A percentile compares a stretch with the other conserved stretches of the same genome.
phyloP scores from a whole-genome alignment of 768 basidiomycete genomes.

The Termitomyces heimii region DNA sequence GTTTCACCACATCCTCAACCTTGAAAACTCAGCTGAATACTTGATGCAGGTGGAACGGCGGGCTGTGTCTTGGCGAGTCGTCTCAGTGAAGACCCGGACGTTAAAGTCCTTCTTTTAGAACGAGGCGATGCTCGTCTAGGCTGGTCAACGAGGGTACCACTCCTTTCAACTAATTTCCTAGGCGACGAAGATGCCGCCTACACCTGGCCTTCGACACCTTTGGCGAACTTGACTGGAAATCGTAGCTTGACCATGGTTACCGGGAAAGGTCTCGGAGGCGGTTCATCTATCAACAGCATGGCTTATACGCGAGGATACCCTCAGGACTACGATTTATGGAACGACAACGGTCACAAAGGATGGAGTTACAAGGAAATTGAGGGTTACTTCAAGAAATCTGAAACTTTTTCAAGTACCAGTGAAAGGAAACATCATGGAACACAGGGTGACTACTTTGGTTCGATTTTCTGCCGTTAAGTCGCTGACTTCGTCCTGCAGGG shows the following conservation, averaged over 20 bases:
- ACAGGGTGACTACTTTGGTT: not conserved
- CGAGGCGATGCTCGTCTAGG: conserved; percentile 22
- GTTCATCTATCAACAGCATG: conserved; percentile 22
- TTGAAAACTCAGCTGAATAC: not conserved
- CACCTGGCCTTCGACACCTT: conserved; percentile 12
- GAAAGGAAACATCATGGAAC: not conserved
- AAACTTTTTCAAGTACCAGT: conserved; percentile 5
- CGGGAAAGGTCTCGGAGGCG: conserved; percentile 24
- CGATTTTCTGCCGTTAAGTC: not conserved
- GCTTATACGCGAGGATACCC: conserved; percentile 21
- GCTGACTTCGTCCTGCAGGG: not conserved
- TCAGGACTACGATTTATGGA: conserved; percentile 25
- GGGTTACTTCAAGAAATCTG: conserved; percentile 20
- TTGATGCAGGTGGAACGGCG: conserved; percentile 27
- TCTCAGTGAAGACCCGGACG: conserved; percentile 24
- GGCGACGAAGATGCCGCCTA: conserved; percentile 13
- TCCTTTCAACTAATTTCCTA: conserved; percentile 23
- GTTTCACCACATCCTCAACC: not conserved
- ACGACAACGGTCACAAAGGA: conserved; percentile 14
- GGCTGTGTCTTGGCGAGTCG: conserved; percentile 33
- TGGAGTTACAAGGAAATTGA: conserved; percentile 24
- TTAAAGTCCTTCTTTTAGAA: conserved; percentile 29
- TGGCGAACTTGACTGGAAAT: conserved; percentile 5
- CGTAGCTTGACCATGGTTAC: conserved; percentile 12
- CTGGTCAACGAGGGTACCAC: conserved; percentile 26